These are phyloP conservation scores for Mucor plumbeus DNA, from an alignment of 371 early-diverging fungal species.

Conservation along the genomic window DNA sequence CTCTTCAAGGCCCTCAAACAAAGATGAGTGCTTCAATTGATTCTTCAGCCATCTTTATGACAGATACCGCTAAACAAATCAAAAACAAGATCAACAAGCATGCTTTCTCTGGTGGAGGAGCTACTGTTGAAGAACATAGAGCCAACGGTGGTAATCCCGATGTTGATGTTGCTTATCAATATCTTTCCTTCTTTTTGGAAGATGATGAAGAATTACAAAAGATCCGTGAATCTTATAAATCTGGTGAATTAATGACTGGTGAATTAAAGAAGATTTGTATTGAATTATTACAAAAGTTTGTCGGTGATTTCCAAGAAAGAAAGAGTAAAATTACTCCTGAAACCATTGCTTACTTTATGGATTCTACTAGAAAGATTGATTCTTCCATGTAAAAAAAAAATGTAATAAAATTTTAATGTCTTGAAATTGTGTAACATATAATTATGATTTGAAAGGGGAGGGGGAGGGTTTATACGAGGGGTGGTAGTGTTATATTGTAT, in stretches of 20 bases:
- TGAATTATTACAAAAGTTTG: slow-evolving; percentile 83
- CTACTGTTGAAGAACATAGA: slow-evolving; percentile 91
- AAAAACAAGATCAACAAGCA: slow-evolving; percentile 97
- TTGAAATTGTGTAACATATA: slow-evolving; percentile 6
- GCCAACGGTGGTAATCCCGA: slow-evolving; percentile 95
- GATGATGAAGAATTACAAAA: slow-evolving; percentile 92
- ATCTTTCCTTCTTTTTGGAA: slow-evolving; percentile 96
- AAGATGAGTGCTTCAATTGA: slow-evolving; percentile 99
- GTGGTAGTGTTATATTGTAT: not conserved
- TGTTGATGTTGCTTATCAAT: slow-evolving; percentile 98
- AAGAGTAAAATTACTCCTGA: slow-evolving; percentile 73
- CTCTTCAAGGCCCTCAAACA: slow-evolving; percentile 94
- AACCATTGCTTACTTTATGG: slow-evolving; percentile 69
- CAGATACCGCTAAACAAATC: slow-evolving; percentile 93
- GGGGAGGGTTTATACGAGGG: slow-evolving; percentile 1
- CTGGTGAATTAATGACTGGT: slow-evolving; percentile 91
- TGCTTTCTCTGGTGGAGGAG: slow-evolving; percentile 98
- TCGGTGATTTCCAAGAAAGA: slow-evolving; percentile 86
- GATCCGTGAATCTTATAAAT: slow-evolving; percentile 79
- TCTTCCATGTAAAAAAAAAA: slow-evolving; percentile 12
- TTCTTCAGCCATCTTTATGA: slow-evolving; percentile 94
- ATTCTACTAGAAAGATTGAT: slow-evolving; percentile 53
- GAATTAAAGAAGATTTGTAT: slow-evolving; percentile 96
- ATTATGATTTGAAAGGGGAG: slow-evolving; percentile 1
- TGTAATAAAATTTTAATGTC: slow-evolving; percentile 3